Percentiles rank a stretch among this genome's conserved stretches.
These are phyloP conservation scores for Linum tenue DNA, from an alignment of 345 rosid species.

Conservation along the genomic window DNA sequence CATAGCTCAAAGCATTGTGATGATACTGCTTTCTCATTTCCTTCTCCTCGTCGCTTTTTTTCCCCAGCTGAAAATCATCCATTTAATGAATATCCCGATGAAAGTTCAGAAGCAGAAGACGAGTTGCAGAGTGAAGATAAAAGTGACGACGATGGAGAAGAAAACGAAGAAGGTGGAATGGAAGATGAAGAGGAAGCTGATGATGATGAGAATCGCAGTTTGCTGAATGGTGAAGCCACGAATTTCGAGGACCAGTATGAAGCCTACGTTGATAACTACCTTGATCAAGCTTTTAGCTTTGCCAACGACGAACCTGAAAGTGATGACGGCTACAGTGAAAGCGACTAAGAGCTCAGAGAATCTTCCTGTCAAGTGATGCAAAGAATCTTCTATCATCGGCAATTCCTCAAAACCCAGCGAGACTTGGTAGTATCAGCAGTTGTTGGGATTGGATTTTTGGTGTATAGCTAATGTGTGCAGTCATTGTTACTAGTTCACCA, in stretches of 20 bases:
- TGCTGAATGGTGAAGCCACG: background rate
- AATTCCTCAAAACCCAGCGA: too few relatives aligned
- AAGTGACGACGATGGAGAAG: slow-evolving; percentile 13
- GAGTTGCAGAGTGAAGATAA: slow-evolving; percentile 2
- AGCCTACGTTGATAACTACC: background rate
- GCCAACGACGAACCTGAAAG: too few relatives aligned
- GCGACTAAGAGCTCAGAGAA: too few relatives aligned
- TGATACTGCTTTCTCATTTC: background rate
- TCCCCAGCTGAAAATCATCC: slow-evolving; percentile 67
- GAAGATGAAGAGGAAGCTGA: slow-evolving; percentile 15
- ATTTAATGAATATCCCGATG: slow-evolving; percentile 70
- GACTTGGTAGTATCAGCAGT: too few relatives aligned
- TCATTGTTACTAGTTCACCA: too few relatives aligned
- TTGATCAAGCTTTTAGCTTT: background rate
- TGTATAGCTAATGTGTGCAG: too few relatives aligned
- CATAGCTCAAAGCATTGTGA: background rate
- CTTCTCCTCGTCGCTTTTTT: slow-evolving; percentile 9
- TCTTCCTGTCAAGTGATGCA: too few relatives aligned
- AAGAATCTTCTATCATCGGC: too few relatives aligned
- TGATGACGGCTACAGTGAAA: too few relatives aligned
- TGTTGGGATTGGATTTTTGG: too few relatives aligned
- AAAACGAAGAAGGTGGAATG: slow-evolving; percentile 18
- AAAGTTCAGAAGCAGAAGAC: slow-evolving; percentile 36
- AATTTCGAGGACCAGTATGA: background rate
- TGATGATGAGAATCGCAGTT: slow-evolving; percentile 12